phyloP scores from a whole-genome alignment of 176 grass and related monocot species.

The Zea luxurians region DNA sequence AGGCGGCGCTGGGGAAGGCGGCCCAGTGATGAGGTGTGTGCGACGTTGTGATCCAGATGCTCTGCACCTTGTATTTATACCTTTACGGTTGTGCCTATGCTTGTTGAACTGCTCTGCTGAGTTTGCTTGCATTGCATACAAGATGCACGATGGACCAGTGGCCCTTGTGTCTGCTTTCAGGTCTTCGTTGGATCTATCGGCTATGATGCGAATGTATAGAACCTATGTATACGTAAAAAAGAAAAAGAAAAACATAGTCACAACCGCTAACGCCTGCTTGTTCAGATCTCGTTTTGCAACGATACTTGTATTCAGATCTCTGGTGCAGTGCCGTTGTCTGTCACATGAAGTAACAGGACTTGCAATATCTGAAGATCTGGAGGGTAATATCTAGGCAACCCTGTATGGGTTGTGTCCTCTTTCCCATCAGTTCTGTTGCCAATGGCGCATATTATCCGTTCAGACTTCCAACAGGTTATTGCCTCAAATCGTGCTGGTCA shows the following conservation, averaged over 20 bases:
- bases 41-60: background rate
- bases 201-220: background rate
- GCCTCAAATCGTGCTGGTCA: too few relatives aligned
- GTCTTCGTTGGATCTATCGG: background rate
- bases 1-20: constrained; percentile 37
- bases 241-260: background rate
- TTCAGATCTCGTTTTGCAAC: background rate
- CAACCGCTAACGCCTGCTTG: background rate
- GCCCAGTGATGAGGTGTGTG: constrained; percentile 27
- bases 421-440: too few relatives aligned
- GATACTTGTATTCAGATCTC: background rate
- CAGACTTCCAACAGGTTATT: too few relatives aligned
- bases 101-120: background rate
- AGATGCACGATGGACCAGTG: background rate
- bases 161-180: background rate
- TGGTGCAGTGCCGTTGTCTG: background rate
- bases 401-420: too few relatives aligned
- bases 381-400: too few relatives aligned
- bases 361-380: too few relatives aligned
- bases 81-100: background rate
- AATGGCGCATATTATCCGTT: too few relatives aligned
- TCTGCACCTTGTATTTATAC: background rate
- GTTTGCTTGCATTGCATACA: background rate
- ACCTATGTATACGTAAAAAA: background rate
- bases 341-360: too few relatives aligned